Conservation (phyloP, 176 grass and related monocot species). For the Metroxylon sagu region DNA sequence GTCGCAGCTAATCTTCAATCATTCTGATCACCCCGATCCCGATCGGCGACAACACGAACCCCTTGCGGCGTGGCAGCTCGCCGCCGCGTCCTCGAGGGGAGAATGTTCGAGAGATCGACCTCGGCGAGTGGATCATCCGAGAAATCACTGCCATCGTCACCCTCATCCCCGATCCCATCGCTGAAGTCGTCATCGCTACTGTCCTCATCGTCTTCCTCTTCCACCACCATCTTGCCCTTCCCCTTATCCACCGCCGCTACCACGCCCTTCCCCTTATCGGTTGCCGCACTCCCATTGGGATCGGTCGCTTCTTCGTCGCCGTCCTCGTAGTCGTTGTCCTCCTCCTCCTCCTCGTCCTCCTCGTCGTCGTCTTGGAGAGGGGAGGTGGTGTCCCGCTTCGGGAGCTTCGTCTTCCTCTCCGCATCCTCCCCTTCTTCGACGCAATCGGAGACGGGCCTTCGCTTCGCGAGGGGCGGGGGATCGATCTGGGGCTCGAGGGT, state of each 20-base stretch:
- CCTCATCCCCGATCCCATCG: conserved; percentile 13
- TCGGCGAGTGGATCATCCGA: conserved; percentile 54
- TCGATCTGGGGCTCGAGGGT: conserved; percentile 1
- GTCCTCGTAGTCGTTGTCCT: not conserved
- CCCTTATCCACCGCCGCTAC: conserved; percentile 44
- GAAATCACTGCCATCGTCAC: conserved; percentile 39
- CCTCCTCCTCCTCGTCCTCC: not conserved
- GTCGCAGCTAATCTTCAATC: conserved; percentile 23
- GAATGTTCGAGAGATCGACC: conserved; percentile 69
- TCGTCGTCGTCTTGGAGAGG: conserved; percentile 18
- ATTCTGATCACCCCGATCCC: conserved; percentile 42
- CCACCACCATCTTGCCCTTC: conserved; percentile 65
- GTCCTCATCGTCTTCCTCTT: conserved; percentile 19
- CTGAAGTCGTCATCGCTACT: not conserved
- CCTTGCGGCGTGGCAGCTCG: conserved; percentile 38
- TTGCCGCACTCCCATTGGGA: too few relatives aligned
- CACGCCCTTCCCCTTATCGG: conserved; percentile 27
- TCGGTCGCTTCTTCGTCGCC: not conserved
- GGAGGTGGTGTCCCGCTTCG: conserved; percentile 5
- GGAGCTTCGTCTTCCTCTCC: conserved; percentile 15
- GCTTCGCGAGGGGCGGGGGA: conserved; percentile 28
- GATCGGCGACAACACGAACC: conserved; percentile 34
- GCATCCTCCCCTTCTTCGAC: conserved; percentile 11
- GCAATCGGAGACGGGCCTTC: conserved; percentile 30
- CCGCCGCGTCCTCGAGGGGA: conserved; percentile 61